Evolutionary conservation across 345 rosid species (phyloP).

Genomic region (Salix koriyanagi): DNA sequence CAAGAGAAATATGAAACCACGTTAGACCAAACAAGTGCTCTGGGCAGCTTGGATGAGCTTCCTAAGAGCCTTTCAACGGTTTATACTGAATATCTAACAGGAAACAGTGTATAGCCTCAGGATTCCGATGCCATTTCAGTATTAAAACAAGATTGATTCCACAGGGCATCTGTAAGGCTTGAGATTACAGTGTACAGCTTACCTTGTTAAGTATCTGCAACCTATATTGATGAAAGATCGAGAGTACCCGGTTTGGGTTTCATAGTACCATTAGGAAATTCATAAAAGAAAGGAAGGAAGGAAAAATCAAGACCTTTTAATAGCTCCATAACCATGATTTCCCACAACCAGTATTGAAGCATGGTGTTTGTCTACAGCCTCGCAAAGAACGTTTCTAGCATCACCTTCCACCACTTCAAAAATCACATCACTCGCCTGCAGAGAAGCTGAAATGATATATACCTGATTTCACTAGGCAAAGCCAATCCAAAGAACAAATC

Average conservation of each 20-base stretch:
- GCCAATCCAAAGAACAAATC: background rate
- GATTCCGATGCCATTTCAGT: too few species aligned
- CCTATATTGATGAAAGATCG: too few species aligned
- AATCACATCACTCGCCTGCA: conserved; percentile 53
- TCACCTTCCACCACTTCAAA: conserved; percentile 79
- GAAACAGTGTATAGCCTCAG: background rate
- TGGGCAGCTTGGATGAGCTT: background rate
- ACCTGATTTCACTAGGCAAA: background rate
- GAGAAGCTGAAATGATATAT: background rate
- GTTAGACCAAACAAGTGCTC: background rate
- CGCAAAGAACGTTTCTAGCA: conserved; percentile 85
- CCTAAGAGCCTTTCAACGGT: background rate
- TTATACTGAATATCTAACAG: background rate
- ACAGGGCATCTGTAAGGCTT: too few species aligned
- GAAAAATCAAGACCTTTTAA: conserved; percentile 53
- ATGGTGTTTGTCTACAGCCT: conserved; percentile 75
- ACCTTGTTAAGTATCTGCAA: too few species aligned
- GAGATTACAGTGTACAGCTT: too few species aligned
- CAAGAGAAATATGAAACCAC: background rate
- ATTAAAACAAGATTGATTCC: background rate
- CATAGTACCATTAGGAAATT: background rate
- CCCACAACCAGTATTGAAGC: conserved; percentile 90
- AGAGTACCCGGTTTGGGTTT: too few species aligned
- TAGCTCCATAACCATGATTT: conserved; percentile 95
- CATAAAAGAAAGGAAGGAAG: background rate